These are phyloP conservation scores for Ceratobasidium sp. DNA, from an alignment of 1,284 basidiomycete species.

Conservation along the genomic window DNA sequence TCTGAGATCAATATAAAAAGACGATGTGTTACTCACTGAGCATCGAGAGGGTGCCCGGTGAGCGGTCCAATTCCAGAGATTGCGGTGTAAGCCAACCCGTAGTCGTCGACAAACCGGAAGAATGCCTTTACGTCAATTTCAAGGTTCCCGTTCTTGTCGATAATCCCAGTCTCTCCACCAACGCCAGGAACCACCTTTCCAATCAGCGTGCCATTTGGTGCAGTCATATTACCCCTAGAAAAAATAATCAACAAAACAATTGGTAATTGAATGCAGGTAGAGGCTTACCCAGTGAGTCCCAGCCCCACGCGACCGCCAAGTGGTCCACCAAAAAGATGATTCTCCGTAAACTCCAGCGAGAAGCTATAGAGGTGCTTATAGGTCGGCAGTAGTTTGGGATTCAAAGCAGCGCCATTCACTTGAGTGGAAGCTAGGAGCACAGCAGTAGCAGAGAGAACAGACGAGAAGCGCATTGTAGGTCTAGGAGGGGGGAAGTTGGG, in stretches of 20 bases:
- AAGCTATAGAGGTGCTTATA: not conserved
- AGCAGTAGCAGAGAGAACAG: not conserved
- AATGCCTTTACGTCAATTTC: slow-evolving; percentile 1
- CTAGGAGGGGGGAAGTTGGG: not conserved
- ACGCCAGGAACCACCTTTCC: slow-evolving; percentile 7
- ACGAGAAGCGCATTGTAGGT: slow-evolving; percentile 16
- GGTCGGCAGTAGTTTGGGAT: not conserved
- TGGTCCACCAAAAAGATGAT: not conserved
- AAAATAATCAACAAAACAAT: not conserved
- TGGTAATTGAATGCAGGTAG: not conserved
- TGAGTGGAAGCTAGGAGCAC: not conserved
- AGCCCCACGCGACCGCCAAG: not conserved
- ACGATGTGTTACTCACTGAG: not conserved
- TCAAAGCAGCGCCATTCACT: not conserved
- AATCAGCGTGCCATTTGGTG: not conserved
- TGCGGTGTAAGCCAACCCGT: not conserved
- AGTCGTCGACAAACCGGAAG: slow-evolving; percentile 14
- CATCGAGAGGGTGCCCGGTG: not conserved
- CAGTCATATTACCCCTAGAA: slow-evolving; percentile 4
- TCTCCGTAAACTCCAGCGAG: not conserved
- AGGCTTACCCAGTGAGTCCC: not conserved
- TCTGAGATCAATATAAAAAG: too few species aligned
- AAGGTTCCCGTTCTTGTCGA: slow-evolving; percentile 16
- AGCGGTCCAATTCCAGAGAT: not conserved
- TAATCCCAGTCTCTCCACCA: slow-evolving; percentile 13